Percentiles rank a stretch among this genome's conserved stretches.
These are phyloP conservation scores for Candida maris DNA, from an alignment of 805 yeast genomes.

Conservation along the genomic window DNA sequence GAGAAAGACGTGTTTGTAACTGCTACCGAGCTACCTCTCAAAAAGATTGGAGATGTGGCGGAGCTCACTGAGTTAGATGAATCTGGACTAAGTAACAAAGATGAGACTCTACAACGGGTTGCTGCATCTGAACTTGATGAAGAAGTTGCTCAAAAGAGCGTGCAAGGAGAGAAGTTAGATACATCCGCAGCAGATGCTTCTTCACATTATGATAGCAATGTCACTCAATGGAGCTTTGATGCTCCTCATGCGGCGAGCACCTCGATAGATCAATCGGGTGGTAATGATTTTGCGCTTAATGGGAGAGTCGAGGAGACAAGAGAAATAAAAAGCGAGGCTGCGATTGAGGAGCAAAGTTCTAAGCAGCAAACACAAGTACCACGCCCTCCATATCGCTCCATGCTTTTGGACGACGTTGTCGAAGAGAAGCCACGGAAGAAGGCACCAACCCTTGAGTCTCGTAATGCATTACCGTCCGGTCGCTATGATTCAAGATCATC, in stretches of 20 bases:
- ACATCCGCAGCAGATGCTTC: not conserved
- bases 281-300: no score
- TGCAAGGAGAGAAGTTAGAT: no score
- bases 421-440: not conserved
- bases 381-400: not conserved
- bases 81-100: not conserved
- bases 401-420: not conserved
- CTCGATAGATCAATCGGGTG: not conserved
- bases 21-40: slow-evolving; percentile 34
- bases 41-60: not conserved
- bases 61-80: not conserved
- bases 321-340: no score
- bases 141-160: no score
- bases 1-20: slow-evolving; percentile 35
- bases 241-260: slow-evolving; percentile 1
- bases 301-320: no score
- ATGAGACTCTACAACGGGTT: not conserved
- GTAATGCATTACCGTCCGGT: no score
- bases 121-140: no score
- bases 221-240: not conserved
- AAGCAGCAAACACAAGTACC: no score
- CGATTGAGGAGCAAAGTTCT: no score
- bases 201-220: not conserved
- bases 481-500: no score
- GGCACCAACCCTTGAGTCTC: no score